These are phyloP conservation scores for Trichosanthes cucumerina DNA, from an alignment of 306 rosid genomes.

Conservation along the genomic window DNA sequence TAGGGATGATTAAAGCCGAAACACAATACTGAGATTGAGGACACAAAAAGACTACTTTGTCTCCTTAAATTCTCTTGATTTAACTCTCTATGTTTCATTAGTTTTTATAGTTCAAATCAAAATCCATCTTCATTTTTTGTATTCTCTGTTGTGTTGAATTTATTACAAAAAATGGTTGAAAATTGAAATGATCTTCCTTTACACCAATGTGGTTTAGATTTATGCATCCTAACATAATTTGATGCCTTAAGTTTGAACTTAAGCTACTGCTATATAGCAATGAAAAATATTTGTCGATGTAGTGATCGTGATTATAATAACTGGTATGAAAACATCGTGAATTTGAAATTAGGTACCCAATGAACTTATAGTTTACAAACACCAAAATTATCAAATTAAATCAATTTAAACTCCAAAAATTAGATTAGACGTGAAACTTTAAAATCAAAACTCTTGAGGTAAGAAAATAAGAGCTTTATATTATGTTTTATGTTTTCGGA, in stretches of 20 bases:
- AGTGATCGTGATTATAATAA: background rate
- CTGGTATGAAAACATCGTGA: too few relatives aligned
- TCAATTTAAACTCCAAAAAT: too few relatives aligned
- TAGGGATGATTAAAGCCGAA: background rate
- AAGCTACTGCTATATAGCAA: background rate
- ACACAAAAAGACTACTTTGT: background rate
- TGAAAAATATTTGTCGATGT: background rate
- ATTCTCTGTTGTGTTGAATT: background rate
- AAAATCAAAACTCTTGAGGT: too few relatives aligned
- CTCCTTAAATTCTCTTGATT: background rate
- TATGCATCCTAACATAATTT: background rate
- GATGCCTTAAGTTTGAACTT: background rate
- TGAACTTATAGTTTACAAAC: too few relatives aligned
- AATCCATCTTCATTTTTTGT: background rate
- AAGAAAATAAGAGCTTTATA: too few relatives aligned
- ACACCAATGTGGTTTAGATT: background rate
- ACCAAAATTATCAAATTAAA: too few relatives aligned
- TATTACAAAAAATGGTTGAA: background rate
- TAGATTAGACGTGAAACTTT: too few relatives aligned
- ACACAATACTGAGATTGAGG: background rate
- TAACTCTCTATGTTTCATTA: background rate
- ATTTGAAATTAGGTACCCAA: too few relatives aligned
- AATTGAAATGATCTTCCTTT: background rate
- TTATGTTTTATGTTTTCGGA: too few relatives aligned
- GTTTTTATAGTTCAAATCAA: background rate